Evolutionary conservation across 805 yeast genomes (phyloP), one percentile per base, ranked within the genome.

Genomic region (Ogataea chonburiensis): DNA sequence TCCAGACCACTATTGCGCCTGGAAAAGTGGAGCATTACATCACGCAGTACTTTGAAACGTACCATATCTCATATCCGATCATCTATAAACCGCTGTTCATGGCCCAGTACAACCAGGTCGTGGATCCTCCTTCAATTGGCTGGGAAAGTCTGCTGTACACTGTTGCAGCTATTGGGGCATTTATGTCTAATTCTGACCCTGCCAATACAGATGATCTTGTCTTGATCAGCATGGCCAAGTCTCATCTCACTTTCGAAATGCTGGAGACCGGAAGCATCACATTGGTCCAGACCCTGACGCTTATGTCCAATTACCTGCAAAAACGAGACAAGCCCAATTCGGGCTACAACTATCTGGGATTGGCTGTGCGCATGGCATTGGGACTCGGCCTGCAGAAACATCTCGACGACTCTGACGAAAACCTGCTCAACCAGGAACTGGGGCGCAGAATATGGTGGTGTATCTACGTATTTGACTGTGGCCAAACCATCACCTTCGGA

Each of bases 131-230:
- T 2, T 28, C 28, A 17, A 24, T 31, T 7, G 46, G 49, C 5
- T 45, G 49, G 49, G 32, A 45, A 24, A 39, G 49, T 24, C 29
- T 45, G 16, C 38, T 45, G 13, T 31, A 39, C 35, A 42, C 40
- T 12, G 46, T 45, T 20, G 49, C 47, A 7, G 47, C 49, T 7
- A 42, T 45, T 26, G 49, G 49, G 13, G 40, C 45, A 13, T 45
- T 45, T 27, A 45, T 45, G 49, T 27, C 43, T 15, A 38, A 43
- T 13, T 39, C 44, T 8, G 18, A 23, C 12, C 34, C 45, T 2
- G 37, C 32, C 11, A 34, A 41, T 21, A 30, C 36, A 19, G 40
- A 35, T 13, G 49, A 45, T 21, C 36, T 45, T 15, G 24, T 28
- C 16, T 34, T 45, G 20, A 36, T 37, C 37, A 33, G 34, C 11